Base-by-base conservation (phyloP, 2,329 filamentous ascomycete species). In the Botrytis byssoidea region DNA sequence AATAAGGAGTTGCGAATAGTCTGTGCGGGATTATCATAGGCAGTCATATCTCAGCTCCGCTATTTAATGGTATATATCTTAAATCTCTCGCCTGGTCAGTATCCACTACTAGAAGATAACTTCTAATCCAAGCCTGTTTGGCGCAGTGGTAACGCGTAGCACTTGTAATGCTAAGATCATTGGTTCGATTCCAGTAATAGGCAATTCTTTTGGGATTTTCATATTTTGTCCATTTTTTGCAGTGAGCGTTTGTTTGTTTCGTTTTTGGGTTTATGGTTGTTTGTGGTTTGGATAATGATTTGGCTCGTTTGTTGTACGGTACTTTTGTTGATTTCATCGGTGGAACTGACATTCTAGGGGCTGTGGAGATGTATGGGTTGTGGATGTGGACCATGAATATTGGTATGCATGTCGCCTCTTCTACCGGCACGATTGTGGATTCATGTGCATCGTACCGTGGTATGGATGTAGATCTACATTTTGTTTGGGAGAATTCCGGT, bases 101-200 rank as follows among this genome's bases (percentile, higher is more conserved):
- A 68, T 55, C 65, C 65, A 68, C 65, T 68, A 40, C 14, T 68
- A 40, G 46, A 42, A 68, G 65, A 55, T 16, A 68, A 68, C 65
- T 55, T 55, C 65, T 40, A 55, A 6, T 0, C 4, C 7, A 55
- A 40, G 65, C 65, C 65, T 68, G 65, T 48, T 68, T 68, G 65
- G 65, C 65, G 65, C 65, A 68, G 65, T 68, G 65, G 65, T 68
- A 68, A 68, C 65, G 65, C 65, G 65, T 68, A 68, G 65, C 65
- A 68, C 65, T 68, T 68, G 65, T 68, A 68, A 68, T 68, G 65
- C 65, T 68, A 40, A 68, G 65, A 68, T 68, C 65, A 68, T 68
- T 68, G 65, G 65, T 68, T 68, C 65, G 65, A 68, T 68, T 68
- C 65, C 65, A 68, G 65, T 68, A 68, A 48, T 68, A 68, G 65